Evolutionary conservation across 148 eudicot species (phyloP).

Genomic region (Oxyria digyna): DNA sequence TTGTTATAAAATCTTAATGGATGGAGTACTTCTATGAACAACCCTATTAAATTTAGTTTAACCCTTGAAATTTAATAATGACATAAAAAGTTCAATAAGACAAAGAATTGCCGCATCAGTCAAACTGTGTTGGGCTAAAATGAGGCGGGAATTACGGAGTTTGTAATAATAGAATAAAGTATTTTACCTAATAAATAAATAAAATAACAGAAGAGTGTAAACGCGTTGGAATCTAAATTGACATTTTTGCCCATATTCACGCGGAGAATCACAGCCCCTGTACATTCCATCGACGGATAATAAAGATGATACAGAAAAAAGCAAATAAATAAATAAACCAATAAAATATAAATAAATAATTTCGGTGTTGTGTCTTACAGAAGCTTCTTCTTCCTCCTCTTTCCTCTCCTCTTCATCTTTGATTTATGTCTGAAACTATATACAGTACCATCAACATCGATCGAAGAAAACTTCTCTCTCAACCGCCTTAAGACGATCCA

Average conservation of each 20-base stretch:
- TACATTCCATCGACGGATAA: slow-evolving; percentile 1
- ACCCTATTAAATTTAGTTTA: too few species aligned
- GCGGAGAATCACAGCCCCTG: slow-evolving; percentile 5
- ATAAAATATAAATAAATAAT: not conserved
- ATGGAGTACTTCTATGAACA: too few species aligned
- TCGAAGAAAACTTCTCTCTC: not conserved
- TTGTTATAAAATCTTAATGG: too few species aligned
- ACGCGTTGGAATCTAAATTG: slow-evolving; percentile 19
- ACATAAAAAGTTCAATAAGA: not conserved
- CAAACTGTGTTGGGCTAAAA: slow-evolving; percentile 7
- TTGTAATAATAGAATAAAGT: not conserved
- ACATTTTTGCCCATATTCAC: slow-evolving; percentile 18
- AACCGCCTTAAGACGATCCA: not conserved
- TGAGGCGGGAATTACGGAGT: slow-evolving; percentile 9
- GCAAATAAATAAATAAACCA: not conserved
- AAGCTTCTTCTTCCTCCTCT: slow-evolving; percentile 1
- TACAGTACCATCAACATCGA: slow-evolving; percentile 2
- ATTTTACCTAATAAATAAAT: too few species aligned
- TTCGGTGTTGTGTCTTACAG: slow-evolving; percentile 17
- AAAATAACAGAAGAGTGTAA: slow-evolving; percentile 10
- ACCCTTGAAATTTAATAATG: too few species aligned
- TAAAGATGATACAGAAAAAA: not conserved
- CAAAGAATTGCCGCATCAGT: not conserved
- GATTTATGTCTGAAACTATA: not conserved
- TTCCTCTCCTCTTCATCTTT: not conserved